Percentiles rank a stretch among this genome's conserved stretches.
Conservation (phyloP, 108 stramenopile species). For the Stephanodiscus minutulus region DNA sequence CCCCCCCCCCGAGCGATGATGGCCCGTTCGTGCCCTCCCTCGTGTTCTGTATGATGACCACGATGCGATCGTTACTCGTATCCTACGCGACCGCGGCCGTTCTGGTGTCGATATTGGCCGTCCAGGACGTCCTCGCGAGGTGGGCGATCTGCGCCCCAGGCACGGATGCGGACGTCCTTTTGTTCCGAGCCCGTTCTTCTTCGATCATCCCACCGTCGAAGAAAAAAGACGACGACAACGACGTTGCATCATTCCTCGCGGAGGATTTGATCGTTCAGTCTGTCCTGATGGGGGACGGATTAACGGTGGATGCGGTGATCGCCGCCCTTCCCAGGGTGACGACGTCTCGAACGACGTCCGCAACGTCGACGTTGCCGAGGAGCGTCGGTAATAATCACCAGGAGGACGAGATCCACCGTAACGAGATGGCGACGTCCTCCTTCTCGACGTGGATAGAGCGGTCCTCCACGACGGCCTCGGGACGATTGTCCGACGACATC, state of each 20-base stretch:
- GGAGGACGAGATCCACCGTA: slow-evolving; percentile 39
- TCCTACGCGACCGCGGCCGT: slow-evolving; percentile 20
- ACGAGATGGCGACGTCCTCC: slow-evolving; percentile 28
- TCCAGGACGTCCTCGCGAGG: slow-evolving; percentile 38
- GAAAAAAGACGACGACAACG: neutral
- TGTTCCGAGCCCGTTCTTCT: slow-evolving; percentile 7
- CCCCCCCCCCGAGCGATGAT: too few relatives aligned
- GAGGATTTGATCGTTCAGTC: slow-evolving; percentile 44
- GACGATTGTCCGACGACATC: slow-evolving; percentile 31
- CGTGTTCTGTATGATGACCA: neutral
- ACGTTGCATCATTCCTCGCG: slow-evolving; percentile 12
- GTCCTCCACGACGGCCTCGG: slow-evolving; percentile 21
- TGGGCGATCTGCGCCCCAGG: slow-evolving; percentile 39
- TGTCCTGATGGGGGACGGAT: slow-evolving; percentile 36
- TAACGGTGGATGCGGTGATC: slow-evolving; percentile 27
- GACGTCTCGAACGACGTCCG: neutral
- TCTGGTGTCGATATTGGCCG: slow-evolving; percentile 13
- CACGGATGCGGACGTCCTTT: slow-evolving; percentile 27
- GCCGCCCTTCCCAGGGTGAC: neutral
- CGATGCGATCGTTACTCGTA: slow-evolving; percentile 18
- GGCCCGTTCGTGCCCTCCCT: slow-evolving; percentile 3
- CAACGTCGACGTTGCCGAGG: neutral
- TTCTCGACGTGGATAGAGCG: slow-evolving; percentile 35
- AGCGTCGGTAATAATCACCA: slow-evolving; percentile 21
- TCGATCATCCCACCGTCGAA: neutral